Conservation (phyloP, 768 basidiomycete species). For the Piloderma croceum region DNA sequence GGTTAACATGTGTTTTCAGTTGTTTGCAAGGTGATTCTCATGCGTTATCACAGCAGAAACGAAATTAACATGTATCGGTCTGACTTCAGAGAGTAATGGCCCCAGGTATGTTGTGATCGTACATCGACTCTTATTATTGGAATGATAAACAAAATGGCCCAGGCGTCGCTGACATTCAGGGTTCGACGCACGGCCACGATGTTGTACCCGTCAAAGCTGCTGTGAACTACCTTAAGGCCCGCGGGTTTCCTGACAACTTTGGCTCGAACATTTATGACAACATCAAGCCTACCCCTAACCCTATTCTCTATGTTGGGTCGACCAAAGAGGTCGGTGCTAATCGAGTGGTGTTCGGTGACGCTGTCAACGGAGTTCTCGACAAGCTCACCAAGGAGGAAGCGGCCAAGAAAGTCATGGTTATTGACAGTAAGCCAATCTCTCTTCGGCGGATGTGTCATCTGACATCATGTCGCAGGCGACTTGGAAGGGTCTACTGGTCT, state of each 20-base stretch:
- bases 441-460: conserved; percentile 2
- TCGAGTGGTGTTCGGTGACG: conserved; percentile 81
- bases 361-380: conserved; percentile 75
- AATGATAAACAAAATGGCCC: conserved; percentile 57
- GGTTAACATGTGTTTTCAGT: conserved; percentile 35
- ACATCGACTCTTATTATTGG: too few relatives aligned
- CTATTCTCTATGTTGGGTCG: conserved; percentile 64
- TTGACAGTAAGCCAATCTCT: conserved; percentile 56
- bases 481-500: conserved; percentile 87
- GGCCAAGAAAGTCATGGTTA: conserved; percentile 76
- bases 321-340: conserved; percentile 74
- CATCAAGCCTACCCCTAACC: conserved; percentile 53
- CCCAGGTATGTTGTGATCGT: conserved; percentile 24
- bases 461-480: conserved; percentile 46
- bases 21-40: conserved; percentile 64
- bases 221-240: conserved; percentile 61
- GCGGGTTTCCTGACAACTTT: conserved; percentile 49
- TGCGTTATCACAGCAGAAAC: too few relatives aligned
- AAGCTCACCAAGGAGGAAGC: conserved; percentile 70
- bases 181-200: conserved; percentile 76
- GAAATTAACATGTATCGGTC: too few relatives aligned
- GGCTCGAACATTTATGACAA: conserved; percentile 49
- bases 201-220: conserved; percentile 81
- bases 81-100: conserved; percentile 40
- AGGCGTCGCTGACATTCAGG: conserved; percentile 71